Conservation (phyloP, 345 rosid species). For the Moringa oleifera region DNA sequence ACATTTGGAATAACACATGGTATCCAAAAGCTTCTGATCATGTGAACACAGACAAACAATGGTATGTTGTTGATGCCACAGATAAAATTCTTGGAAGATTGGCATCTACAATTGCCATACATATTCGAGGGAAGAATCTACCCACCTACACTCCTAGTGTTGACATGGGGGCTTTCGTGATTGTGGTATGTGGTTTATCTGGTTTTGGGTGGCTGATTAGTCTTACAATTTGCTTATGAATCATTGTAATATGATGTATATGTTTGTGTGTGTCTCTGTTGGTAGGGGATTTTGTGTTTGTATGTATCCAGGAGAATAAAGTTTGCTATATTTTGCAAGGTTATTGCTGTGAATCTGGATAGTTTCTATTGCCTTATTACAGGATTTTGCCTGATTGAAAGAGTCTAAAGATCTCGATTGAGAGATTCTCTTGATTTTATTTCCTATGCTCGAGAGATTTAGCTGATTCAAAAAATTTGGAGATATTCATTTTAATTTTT, state of each 20-base stretch:
- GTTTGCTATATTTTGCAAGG: neutral
- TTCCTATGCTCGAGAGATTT: too few species aligned
- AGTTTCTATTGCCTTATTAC: too few species aligned
- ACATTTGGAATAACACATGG: conserved; percentile 97
- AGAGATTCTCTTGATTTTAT: too few species aligned
- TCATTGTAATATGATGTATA: neutral
- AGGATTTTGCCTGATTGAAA: too few species aligned
- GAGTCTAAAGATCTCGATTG: too few species aligned
- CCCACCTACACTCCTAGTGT: conserved; percentile 92
- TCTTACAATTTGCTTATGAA: neutral
- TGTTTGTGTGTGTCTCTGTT: neutral
- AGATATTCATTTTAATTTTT: too few species aligned
- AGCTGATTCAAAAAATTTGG: too few species aligned
- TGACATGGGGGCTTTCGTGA: conserved; percentile 97
- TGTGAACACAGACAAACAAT: conserved; percentile 70
- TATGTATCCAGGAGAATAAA: neutral
- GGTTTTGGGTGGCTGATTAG: neutral
- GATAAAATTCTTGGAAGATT: conserved; percentile 87
- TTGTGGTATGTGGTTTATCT: conserved; percentile 64
- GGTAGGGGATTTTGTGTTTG: neutral
- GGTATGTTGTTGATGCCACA: conserved; percentile 91
- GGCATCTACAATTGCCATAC: conserved; percentile 82
- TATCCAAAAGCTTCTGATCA: conserved; percentile 92
- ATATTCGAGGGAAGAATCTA: conserved; percentile 92
- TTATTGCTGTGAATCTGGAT: too few species aligned